Base-by-base conservation (phyloP, 177 flowering plant species). In the Vitis hybrid region DNA sequence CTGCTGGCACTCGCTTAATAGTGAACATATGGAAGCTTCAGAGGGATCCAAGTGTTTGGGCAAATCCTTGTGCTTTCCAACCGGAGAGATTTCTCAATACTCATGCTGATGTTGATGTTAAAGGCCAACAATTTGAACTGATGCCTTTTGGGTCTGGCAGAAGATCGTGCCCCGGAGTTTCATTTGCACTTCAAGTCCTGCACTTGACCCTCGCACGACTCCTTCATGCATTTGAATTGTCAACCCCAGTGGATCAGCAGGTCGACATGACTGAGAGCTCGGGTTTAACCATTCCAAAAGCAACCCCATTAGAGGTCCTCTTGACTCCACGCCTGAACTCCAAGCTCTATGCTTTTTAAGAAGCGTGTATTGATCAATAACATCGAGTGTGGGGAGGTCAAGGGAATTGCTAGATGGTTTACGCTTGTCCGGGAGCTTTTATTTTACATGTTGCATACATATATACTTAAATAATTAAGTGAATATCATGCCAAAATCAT, bases 11-110 rank as follows among this genome's bases (percentile, higher is more conserved):
- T 0, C 62, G 79, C 1, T 18, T 82, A 15, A 18, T 77, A 0
- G 67, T 77, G 2, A 82, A 82, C 60, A 11, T 76, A 0, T 74
- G 58, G 58, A 69, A 69, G 65, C 14, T 74, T 27, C 76, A 74
- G 1, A 27, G 76, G 13, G 76, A 74, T 56, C 59, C 63, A 2
- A 55, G 51, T 46, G 60, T 64, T 5, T 74, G 72, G 72, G 0
- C 30, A 9, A 16, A 63, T 40, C 68, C 76, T 1, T 10, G 51
- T 2, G 69, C 64, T 30, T 74, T 74, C 54, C 67, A 12, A 11
- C 73, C 73, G 1, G 73, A 70, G 62, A 63, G 73, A 18, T 58
- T 65, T 51, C 12, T 57, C 5, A 60, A 32, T 9, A 13, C 1
- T 6, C 64, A 60, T 21, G 30, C 11, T 12, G 48, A 60, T 27